Evolutionary conservation across 371 early-diverging fungal species (phyloP).

Genomic region (Mortierella sp.): DNA sequence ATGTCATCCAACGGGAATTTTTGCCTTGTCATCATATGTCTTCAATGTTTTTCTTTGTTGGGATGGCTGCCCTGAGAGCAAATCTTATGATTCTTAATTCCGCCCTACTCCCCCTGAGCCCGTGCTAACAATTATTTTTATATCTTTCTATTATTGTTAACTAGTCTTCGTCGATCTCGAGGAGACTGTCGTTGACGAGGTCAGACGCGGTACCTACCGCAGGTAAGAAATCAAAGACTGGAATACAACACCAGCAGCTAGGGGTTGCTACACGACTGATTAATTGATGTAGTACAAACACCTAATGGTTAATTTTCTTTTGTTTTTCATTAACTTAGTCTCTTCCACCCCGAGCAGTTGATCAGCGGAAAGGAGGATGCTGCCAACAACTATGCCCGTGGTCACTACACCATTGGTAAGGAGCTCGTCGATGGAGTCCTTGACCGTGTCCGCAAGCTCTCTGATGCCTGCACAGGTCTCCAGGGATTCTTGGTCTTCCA

Average conservation of each 20-base stretch:
- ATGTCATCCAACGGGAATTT: too few relatives aligned
- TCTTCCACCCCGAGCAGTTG: constrained; percentile 99
- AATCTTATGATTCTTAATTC: neutral
- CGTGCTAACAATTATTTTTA: constrained; percentile 9
- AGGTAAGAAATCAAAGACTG: constrained; percentile 20
- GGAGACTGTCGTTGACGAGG: constrained; percentile 98
- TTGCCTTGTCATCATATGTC: neutral
- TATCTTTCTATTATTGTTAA: neutral
- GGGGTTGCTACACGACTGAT: too few relatives aligned
- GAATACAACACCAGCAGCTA: neutral
- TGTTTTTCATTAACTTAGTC: constrained; percentile 59
- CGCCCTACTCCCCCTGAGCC: constrained; percentile 3
- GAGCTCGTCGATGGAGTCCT: constrained; percentile 97
- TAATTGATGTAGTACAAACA: neutral
- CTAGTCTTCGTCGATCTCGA: constrained; percentile 97
- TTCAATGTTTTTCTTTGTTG: neutral
- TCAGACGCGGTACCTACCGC: constrained; percentile 96
- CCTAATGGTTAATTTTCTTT: neutral
- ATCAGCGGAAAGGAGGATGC: constrained; percentile 99
- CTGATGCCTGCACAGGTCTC: constrained; percentile 98
- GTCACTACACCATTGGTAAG: constrained; percentile 99
- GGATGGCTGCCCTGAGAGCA: constrained; percentile 5
- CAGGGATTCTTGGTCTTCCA: constrained; percentile 98
- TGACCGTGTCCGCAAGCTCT: constrained; percentile 97
- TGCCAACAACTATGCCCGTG: constrained; percentile 99